phyloP scores from a whole-genome alignment of 2,329 filamentous ascomycete species.

The Trichoderma atroviride region DNA sequence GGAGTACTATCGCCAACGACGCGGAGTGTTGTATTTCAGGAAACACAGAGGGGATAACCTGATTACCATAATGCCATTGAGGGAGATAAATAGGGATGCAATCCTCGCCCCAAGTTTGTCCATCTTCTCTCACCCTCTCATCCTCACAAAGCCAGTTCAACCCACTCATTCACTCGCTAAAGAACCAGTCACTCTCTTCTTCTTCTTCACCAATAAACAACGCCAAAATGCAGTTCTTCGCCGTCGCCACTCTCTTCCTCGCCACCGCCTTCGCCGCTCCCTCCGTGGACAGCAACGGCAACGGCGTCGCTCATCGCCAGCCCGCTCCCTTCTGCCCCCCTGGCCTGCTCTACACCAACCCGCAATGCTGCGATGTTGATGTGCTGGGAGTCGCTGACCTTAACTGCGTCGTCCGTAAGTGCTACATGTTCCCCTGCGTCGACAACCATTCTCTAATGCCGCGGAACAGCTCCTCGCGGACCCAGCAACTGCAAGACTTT shows the following conservation, averaged over 20 bases:
- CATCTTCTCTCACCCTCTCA: background rate
- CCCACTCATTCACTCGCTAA: slow-evolving; percentile 17
- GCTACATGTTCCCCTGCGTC: background rate
- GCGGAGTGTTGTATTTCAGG: background rate
- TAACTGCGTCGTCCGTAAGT: slow-evolving; percentile 27
- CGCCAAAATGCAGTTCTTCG: slow-evolving; percentile 28
- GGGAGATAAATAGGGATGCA: slow-evolving; percentile 21
- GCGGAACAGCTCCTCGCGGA: no score
- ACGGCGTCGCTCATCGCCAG: background rate
- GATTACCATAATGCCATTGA: background rate
- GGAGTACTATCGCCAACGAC: background rate
- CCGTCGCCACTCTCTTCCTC: slow-evolving; percentile 26
- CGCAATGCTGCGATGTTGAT: slow-evolving; percentile 27
- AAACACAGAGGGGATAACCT: background rate
- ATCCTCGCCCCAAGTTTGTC: no score
- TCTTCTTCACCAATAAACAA: background rate
- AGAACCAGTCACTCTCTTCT: background rate
- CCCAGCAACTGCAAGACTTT: slow-evolving; percentile 18
- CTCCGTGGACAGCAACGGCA: background rate
- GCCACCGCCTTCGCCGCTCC: slow-evolving; percentile 23
- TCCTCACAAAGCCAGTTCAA: background rate
- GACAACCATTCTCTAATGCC: no score
- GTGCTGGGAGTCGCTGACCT: slow-evolving; percentile 18
- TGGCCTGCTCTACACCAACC: slow-evolving; percentile 12
- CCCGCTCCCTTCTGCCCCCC: slow-evolving; percentile 13